Evolutionary conservation across 768 basidiomycete genomes (phyloP), one percentile per base, ranked within the genome.

Genomic region (Phlegmacium glaucopus): DNA sequence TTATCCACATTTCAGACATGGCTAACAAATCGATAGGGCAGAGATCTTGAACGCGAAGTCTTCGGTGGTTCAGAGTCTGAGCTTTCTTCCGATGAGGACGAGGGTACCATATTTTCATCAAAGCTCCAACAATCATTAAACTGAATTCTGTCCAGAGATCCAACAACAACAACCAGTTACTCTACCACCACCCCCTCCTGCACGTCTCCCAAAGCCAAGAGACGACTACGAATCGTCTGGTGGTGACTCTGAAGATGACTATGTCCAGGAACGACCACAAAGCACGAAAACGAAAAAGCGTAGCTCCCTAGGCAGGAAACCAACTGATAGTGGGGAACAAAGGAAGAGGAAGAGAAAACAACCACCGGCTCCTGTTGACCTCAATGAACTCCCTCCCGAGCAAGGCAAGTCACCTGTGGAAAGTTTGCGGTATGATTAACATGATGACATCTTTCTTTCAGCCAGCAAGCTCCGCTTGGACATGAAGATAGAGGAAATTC

Each of bases 31-130:
- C n/a, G 46, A 53, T 54, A 47, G 59, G 54, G 55, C 25, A 57
- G 55, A 43, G 69, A 73, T 43, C 80, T 85, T 28, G 83, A 78
- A 48, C 82, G 79, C 42, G 83, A 85, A 58, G 85, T 91, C 48
- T 93, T 92, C 59, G 90, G 87, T 51, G 86, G 86, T 32, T 85
- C 83, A 13, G 87, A 87, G 57, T 90, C 90, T 3, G 92, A 94
- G 52, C 79, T 91, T 8, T 91, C 89, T 0, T 81, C 82, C 8
- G 83, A 83, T 48, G 86, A 86, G 52, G 85, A 88, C 30, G 81
- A 78, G n/a, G 74, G 76, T 77, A 22, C 10, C 59, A 58, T 53
- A 42, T 26, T 13, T 36, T 4, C 41, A 18, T 30, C 30, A 5
- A 1, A 25, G 30, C 34, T 11, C n/a, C 10, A n/a, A 22, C 41